These are phyloP conservation scores for Solanum rostratum DNA, from an alignment of 257 asterid genomes.

Conservation along the genomic window DNA sequence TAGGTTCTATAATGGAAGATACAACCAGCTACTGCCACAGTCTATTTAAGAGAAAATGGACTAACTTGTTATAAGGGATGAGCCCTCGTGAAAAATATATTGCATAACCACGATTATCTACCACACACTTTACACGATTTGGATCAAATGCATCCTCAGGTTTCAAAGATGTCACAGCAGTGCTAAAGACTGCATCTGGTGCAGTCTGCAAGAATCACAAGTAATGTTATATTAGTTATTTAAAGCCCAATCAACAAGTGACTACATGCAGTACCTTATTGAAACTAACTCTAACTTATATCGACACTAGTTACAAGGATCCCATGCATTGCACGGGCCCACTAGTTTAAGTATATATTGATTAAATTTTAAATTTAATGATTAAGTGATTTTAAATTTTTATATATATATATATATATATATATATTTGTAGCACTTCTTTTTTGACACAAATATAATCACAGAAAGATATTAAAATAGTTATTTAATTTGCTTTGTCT, in stretches of 20 bases:
- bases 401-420: no score
- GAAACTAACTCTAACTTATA: not conserved
- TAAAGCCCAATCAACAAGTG: not conserved
- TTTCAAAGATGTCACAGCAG: conserved; percentile 74
- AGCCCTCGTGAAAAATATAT: conserved; percentile 86
- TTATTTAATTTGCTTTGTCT: no score
- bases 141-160: conserved; percentile 85
- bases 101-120: conserved; percentile 75
- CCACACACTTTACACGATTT: conserved; percentile 83
- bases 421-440: no score
- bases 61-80: conserved; percentile 78
- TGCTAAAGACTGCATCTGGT: conserved; percentile 95
- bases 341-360: no score
- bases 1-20: not conserved
- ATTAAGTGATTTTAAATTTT: no score
- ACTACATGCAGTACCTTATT: not conserved
- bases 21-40: not conserved
- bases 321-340: no score
- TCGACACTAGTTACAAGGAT: no score
- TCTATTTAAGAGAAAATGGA: not conserved
- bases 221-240: not conserved
- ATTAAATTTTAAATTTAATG: no score
- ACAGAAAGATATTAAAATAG: no score
- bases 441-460: no score
- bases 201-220: conserved; percentile 45